Conservation (phyloP, 2,329 filamentous ascomycete species). For the Alternaria sp. region DNA sequence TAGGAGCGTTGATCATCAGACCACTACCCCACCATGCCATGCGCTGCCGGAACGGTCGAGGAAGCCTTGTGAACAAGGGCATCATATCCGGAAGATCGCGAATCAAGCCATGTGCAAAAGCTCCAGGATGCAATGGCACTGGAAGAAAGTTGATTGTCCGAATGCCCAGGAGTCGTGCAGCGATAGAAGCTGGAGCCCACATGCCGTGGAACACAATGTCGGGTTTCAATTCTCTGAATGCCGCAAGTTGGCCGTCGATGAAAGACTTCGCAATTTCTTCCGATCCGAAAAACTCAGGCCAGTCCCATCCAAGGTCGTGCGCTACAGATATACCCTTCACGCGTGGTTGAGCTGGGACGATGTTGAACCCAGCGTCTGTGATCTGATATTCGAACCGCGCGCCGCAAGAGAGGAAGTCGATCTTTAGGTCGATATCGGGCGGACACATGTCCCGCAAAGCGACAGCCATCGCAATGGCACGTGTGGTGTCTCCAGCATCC, state of each 20-base stretch:
- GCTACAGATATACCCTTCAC: slow-evolving; percentile 43
- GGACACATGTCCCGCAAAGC: slow-evolving; percentile 43
- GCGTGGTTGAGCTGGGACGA: slow-evolving; percentile 41
- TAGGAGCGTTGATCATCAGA: slow-evolving; percentile 43
- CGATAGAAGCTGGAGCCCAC: slow-evolving; percentile 45
- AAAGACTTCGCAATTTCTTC: slow-evolving; percentile 42
- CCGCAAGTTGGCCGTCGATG: slow-evolving; percentile 43
- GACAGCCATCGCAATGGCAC: slow-evolving; percentile 41
- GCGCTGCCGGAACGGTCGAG: slow-evolving; percentile 36
- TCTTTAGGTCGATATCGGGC: slow-evolving; percentile 32
- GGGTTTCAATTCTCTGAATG: slow-evolving; percentile 38
- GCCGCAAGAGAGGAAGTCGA: slow-evolving; percentile 43
- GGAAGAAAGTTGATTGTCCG: slow-evolving; percentile 46
- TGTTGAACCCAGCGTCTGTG: slow-evolving; percentile 41
- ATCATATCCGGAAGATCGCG: slow-evolving; percentile 45
- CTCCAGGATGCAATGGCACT: slow-evolving; percentile 38
- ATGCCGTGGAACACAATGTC: slow-evolving; percentile 48
- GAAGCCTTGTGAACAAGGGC: slow-evolving; percentile 42
- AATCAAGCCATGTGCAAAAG: slow-evolving; percentile 42
- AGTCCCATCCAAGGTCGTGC: slow-evolving; percentile 46
- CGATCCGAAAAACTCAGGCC: slow-evolving; percentile 46
- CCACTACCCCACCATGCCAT: slow-evolving; percentile 39
- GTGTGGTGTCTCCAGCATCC: slow-evolving; percentile 45
- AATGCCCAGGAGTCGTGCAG: slow-evolving; percentile 41
- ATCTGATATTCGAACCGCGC: slow-evolving; percentile 43